phyloP scores from a whole-genome alignment of 2,329 filamentous ascomycete species.

The Neofusicoccum sp. region DNA sequence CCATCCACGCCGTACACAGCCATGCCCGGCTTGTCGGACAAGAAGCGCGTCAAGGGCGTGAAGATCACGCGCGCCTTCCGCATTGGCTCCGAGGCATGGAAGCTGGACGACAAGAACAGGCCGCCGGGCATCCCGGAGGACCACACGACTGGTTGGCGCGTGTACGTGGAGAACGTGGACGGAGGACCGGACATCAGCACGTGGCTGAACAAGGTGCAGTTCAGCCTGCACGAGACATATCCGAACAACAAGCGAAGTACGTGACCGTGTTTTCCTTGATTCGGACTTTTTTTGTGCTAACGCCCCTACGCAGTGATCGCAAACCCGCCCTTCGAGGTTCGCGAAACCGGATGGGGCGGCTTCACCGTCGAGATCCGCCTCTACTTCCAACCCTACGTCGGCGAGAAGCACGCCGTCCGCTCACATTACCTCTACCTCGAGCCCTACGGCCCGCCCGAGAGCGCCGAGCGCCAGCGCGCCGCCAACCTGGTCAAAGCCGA shows the following conservation, averaged over 20 bases:
- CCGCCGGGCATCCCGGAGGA: constrained; percentile 75
- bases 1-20: constrained; percentile 23
- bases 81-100: constrained; percentile 54
- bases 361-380: constrained; percentile 96
- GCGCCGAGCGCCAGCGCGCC: constrained; percentile 60
- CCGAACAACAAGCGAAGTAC: constrained; percentile 81
- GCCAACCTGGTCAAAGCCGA: constrained; percentile 71
- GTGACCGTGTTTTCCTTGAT: constrained; percentile 28
- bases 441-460: constrained; percentile 74
- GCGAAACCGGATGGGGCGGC: constrained; percentile 96
- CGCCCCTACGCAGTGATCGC: not conserved
- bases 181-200: constrained; percentile 84
- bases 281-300: not conserved
- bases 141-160: constrained; percentile 95
- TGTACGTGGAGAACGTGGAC: constrained; percentile 89
- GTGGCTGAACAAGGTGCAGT: constrained; percentile 96
- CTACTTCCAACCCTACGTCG: constrained; percentile 84
- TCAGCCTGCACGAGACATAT: constrained; percentile 97
- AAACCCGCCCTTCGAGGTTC: constrained; percentile 74
- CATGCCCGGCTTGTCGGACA: constrained; percentile 58
- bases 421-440: constrained; percentile 92
- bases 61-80: constrained; percentile 45
- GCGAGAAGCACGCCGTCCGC: constrained; percentile 93
- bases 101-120: constrained; percentile 63
- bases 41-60: constrained; percentile 56